These are phyloP conservation scores for Venturia carpophila DNA, from an alignment of 2,329 filamentous ascomycete genomes.

Conservation along the genomic window DNA sequence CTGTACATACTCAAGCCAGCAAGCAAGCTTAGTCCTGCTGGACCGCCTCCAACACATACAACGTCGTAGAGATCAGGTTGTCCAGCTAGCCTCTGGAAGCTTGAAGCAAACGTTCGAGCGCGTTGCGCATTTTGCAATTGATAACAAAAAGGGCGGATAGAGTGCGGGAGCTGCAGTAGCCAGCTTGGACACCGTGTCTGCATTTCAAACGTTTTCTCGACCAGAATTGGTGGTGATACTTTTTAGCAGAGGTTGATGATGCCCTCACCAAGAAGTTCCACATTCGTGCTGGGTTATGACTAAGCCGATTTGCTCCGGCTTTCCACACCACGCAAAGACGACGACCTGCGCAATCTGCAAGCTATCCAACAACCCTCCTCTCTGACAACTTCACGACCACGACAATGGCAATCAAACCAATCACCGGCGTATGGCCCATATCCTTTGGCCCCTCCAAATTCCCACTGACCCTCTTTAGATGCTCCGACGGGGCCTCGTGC, in stretches of 20 bases:
- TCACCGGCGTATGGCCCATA: conserved; percentile 15
- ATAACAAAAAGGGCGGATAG: neutral
- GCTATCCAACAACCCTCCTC: conserved; percentile 5
- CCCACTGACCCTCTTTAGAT: conserved; percentile 45
- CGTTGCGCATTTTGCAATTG: conserved; percentile 4
- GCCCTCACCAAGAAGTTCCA: neutral
- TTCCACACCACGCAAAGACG: conserved; percentile 7
- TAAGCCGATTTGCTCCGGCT: neutral
- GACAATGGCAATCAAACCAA: conserved; percentile 18
- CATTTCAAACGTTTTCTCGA: neutral
- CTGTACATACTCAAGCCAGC: conserved; percentile 32
- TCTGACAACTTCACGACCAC: neutral
- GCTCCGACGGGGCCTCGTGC: conserved; percentile 57
- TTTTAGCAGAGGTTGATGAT: neutral
- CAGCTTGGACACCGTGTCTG: conserved; percentile 5
- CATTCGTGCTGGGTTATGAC: neutral
- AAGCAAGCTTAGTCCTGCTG: conserved; percentile 67
- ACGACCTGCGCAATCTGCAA: neutral
- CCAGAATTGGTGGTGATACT: neutral
- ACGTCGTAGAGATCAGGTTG: conserved; percentile 78
- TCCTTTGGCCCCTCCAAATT: neutral
- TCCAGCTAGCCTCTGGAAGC: neutral
- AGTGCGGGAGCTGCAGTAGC: conserved; percentile 2
- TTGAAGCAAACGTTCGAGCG: conserved; percentile 7
- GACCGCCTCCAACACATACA: conserved; percentile 82